Conservation (phyloP, 176 grass and related monocot species). For the Juncus inflexus region DNA sequence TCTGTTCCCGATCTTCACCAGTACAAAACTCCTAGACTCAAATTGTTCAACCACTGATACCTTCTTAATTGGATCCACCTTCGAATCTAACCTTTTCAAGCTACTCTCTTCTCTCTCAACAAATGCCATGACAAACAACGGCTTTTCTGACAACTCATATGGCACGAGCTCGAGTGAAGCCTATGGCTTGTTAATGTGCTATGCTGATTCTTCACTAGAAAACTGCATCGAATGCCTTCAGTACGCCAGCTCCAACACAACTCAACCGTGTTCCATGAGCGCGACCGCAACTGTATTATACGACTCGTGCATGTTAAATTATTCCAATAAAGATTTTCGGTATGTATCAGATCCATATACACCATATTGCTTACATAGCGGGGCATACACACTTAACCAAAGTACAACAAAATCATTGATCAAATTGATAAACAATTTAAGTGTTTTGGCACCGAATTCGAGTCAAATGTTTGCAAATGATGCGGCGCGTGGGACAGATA, state of each 20-base stretch:
- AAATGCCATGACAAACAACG: constrained; percentile 8
- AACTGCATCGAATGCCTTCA: constrained; percentile 19
- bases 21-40: neutral
- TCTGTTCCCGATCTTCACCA: neutral
- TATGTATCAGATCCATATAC: neutral
- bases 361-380: neutral
- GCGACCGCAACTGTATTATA: constrained; percentile 11
- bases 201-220: neutral
- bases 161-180: neutral
- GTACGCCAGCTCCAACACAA: neutral
- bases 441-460: neutral
- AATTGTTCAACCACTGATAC: neutral
- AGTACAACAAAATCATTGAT: neutral
- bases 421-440: neutral
- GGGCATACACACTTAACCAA: neutral
- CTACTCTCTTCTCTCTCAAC: constrained; percentile 22
- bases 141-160: constrained; percentile 2
- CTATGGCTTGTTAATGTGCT: constrained; percentile 26
- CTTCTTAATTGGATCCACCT: neutral
- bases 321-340: constrained; percentile 14
- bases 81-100: constrained; percentile 19
- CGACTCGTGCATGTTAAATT: constrained; percentile 16
- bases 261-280: constrained; percentile 1
- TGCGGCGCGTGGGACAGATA: neutral
- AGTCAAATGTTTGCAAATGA: constrained; percentile 6